A percentile compares a stretch with the other conserved stretches of the same genome.
These are phyloP conservation scores for Thymus quinquecostatus DNA, from an alignment of 257 asterid species.

Conservation along the genomic window DNA sequence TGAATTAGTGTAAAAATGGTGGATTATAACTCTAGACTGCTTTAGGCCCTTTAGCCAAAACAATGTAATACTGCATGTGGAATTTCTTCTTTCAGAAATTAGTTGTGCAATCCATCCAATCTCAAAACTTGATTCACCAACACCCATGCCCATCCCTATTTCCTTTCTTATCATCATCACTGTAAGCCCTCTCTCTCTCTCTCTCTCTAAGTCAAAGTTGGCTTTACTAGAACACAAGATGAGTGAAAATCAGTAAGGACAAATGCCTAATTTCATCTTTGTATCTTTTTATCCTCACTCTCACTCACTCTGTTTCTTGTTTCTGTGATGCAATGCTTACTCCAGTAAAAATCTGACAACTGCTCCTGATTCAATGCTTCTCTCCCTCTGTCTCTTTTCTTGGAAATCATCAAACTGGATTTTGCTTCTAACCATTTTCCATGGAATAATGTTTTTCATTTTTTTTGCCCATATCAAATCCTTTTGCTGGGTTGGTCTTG, in stretches of 20 bases:
- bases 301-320: too few species aligned
- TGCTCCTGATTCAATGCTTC: constrained; percentile 25
- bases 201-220: neutral
- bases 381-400: constrained; percentile 8
- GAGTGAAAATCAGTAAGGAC: constrained; percentile 36
- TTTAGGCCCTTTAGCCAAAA: neutral
- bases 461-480: neutral
- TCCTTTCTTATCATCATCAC: neutral
- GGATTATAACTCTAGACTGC: neutral
- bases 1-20: too few species aligned
- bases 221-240: neutral
- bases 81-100: neutral
- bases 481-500: too few species aligned
- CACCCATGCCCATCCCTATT: neutral
- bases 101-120: neutral
- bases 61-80: neutral
- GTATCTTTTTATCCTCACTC: neutral
- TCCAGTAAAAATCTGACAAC: constrained; percentile 37
- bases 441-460: neutral
- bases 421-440: neutral
- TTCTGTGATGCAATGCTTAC: constrained; percentile 44
- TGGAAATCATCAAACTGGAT: constrained; percentile 41
- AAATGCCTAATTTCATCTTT: constrained; percentile 21
- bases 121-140: neutral
- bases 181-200: neutral